Evolutionary conservation across 2,329 filamentous ascomycete species (phyloP).

Genomic region (Paracorniculantispora psalliotae): DNA sequence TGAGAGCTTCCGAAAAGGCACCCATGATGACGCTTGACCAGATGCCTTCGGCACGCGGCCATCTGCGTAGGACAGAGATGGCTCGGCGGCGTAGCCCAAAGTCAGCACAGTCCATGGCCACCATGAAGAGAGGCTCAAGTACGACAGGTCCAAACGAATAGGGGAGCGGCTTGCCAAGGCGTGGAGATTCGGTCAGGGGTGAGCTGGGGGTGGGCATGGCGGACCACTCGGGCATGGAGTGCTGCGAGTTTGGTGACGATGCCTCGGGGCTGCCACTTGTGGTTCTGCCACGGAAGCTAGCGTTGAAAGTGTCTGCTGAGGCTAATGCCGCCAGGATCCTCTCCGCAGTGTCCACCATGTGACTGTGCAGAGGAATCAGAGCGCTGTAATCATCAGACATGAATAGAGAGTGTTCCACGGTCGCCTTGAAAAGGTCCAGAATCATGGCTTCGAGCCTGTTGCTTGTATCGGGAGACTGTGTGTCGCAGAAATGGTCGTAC

Average conservation of each 20-base stretch:
- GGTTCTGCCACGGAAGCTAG: too few species aligned
- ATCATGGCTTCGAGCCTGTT: neutral
- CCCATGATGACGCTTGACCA: slow-evolving; percentile 9
- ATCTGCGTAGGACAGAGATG: slow-evolving; percentile 5
- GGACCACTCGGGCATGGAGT: neutral
- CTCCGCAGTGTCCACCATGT: slow-evolving; percentile 1
- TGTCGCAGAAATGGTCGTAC: neutral
- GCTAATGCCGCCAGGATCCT: neutral
- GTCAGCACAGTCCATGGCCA: slow-evolving; percentile 6
- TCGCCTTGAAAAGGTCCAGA: neutral
- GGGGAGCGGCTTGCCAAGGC: neutral
- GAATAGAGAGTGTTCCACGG: neutral
- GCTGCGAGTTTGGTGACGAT: neutral
- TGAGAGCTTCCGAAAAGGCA: neutral
- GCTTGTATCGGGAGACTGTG: neutral
- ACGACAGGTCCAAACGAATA: slow-evolving; percentile 11
- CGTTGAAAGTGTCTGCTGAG: neutral
- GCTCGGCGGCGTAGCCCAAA: neutral
- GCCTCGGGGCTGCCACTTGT: neutral
- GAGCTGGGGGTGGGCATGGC: neutral
- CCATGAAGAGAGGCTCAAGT: slow-evolving; percentile 13
- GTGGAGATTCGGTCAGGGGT: neutral
- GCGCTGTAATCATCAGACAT: neutral
- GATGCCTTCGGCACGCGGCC: slow-evolving; percentile 1
- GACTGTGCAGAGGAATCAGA: neutral